Evolutionary conservation across 352 stramenopile genomes (phyloP), one percentile per base, ranked within the genome.

Genomic region (Peronospora belbahrii): DNA sequence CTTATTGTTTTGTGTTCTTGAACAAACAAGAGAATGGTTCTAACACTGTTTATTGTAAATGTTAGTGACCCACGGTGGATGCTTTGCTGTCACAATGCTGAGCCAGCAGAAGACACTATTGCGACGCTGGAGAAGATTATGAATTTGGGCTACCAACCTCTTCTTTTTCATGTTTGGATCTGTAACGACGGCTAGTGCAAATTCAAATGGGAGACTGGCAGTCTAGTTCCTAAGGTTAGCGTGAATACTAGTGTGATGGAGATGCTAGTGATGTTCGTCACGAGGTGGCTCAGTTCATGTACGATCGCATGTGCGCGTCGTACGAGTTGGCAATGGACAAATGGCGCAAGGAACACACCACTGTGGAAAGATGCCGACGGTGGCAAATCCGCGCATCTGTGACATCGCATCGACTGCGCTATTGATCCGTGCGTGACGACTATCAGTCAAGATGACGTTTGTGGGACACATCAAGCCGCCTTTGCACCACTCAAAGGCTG

Each of bases 141-240:
- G 60, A 82, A 74, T 41, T 39, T 88, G 25, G 73, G 86, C 52
- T 88, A 88, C 49, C 77, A 74, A 23, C 68, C 70, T 11, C 64
- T 87, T 28, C 51, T 87, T 5, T 74, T 81, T 49, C 69, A 85
- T 39, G 68, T 86, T 11, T 85, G 72, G 60, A 83, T 87, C 37
- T 86, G 74, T 42, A 74, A 89, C 42, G 77, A 88, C 42, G 77
- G 77, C 10, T 83, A 82, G 42, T 85, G 73, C 32, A 83, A 85
- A 27, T 61, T 72, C 49, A 84, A 83, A 57, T 87, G 74, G 67
- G 62, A 74, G 15, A 28, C 54, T 8, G 68, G 70, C 9, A 67
- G 65, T 8, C 27, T 42, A 11, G 62, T 85, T 14, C 68, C 71
- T 28, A 71, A 82, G 44, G 70, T 85, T 34, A 58, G 60, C 32